phyloP scores from a whole-genome alignment of 1,139 yeast species.

The Debaryomyces nepalensis region DNA sequence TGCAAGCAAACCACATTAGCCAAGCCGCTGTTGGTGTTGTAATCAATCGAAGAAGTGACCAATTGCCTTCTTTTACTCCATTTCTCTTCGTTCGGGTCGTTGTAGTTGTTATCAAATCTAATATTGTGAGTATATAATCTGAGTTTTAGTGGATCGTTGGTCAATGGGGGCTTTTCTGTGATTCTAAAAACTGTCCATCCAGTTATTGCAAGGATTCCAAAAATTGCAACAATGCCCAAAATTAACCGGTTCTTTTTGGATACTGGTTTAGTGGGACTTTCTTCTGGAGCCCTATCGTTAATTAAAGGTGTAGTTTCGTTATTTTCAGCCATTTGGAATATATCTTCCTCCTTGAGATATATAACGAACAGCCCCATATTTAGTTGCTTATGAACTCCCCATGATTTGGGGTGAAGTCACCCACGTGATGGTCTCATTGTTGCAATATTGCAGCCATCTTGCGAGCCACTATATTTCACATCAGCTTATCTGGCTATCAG shows the following conservation, averaged over 20 bases:
- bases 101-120: slow-evolving; percentile 46
- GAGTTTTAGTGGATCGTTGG: slow-evolving; percentile 25
- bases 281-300: not conserved
- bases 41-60: slow-evolving; percentile 44
- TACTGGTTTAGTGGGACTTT: not conserved
- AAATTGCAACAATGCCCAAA: slow-evolving; percentile 5
- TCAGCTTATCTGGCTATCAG: too few relatives aligned
- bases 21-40: slow-evolving; percentile 35
- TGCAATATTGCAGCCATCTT: slow-evolving; percentile 3
- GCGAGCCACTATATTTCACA: not conserved
- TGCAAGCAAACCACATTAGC: slow-evolving; percentile 55
- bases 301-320: slow-evolving; percentile 8
- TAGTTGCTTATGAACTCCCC: slow-evolving; percentile 5
- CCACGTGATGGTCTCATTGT: slow-evolving; percentile 5
- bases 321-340: slow-evolving; percentile 1
- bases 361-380: not conserved
- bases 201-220: slow-evolving; percentile 3
- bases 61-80: slow-evolving; percentile 49
- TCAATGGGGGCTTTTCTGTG: slow-evolving; percentile 1
- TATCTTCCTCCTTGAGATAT: not conserved
- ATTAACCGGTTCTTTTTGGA: slow-evolving; percentile 4
- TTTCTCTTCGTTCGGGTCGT: slow-evolving; percentile 40
- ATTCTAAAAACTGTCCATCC: slow-evolving; percentile 5
- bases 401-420: not conserved
- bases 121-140: slow-evolving; percentile 59